A percentile compares a stretch with the other conserved stretches of the same genome.
Evolutionary conservation across 2,329 filamentous ascomycete species (phyloP).

Genomic region (Fusarium luffae): DNA sequence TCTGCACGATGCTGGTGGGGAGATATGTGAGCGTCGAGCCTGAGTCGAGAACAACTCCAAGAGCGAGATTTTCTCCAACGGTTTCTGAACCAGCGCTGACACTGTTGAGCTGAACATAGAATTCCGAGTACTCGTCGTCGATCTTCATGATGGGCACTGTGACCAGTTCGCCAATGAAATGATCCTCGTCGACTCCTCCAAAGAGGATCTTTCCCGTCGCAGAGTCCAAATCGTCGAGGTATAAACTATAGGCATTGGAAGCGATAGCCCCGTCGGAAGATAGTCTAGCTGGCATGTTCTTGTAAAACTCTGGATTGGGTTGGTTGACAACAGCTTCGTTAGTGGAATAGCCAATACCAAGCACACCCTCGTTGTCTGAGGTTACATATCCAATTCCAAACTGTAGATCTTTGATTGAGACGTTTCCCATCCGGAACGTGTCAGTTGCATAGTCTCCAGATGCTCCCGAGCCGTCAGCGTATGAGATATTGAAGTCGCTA

Average conservation of each 20-base stretch:
- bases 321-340: slow-evolving; percentile 81
- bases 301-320: slow-evolving; percentile 65
- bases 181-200: slow-evolving; percentile 76
- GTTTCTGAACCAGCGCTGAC: slow-evolving; percentile 58
- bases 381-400: slow-evolving; percentile 78
- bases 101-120: slow-evolving; percentile 75
- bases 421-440: slow-evolving; percentile 69
- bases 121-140: slow-evolving; percentile 66
- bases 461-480: slow-evolving; percentile 83
- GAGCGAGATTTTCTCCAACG: slow-evolving; percentile 61
- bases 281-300: slow-evolving; percentile 76
- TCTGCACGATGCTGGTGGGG: slow-evolving; percentile 63
- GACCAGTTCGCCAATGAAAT: slow-evolving; percentile 70
- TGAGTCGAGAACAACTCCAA: slow-evolving; percentile 76
- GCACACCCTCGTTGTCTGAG: slow-evolving; percentile 72
- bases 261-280: slow-evolving; percentile 69
- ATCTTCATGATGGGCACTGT: slow-evolving; percentile 74
- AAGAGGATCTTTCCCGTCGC: slow-evolving; percentile 76
- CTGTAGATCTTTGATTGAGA: slow-evolving; percentile 67
- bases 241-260: slow-evolving; percentile 78
- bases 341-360: slow-evolving; percentile 83
- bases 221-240: slow-evolving; percentile 77
- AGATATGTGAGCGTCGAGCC: slow-evolving; percentile 76
- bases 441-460: slow-evolving; percentile 84
- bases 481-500: slow-evolving; percentile 86